phyloP scores from a whole-genome alignment of 768 basidiomycete genomes.

The Podaxis rugospora region DNA sequence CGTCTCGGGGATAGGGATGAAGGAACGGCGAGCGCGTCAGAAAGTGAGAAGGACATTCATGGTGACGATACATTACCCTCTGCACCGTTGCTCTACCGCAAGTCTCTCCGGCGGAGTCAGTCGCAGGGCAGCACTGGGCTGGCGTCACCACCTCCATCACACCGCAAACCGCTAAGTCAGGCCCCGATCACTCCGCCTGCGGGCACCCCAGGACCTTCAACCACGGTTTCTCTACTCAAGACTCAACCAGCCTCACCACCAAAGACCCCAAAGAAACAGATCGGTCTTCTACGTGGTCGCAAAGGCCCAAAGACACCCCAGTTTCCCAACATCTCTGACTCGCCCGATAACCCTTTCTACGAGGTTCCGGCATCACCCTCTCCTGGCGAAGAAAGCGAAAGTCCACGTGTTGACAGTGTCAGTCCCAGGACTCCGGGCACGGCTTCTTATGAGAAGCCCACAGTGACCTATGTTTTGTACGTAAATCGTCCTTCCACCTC shows the following conservation, averaged over 20 bases:
- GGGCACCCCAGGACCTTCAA: slow-evolving; percentile 7
- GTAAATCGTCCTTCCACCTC: slow-evolving; percentile 38
- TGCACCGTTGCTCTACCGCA: slow-evolving; percentile 34
- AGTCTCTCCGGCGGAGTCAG: slow-evolving; percentile 16
- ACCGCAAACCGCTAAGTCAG: slow-evolving; percentile 30
- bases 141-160: slow-evolving; percentile 65
- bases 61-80: slow-evolving; percentile 7
- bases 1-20: slow-evolving; percentile 14
- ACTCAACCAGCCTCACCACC: slow-evolving; percentile 30
- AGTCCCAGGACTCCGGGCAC: slow-evolving; percentile 29
- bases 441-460: slow-evolving; percentile 53
- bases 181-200: slow-evolving; percentile 2
- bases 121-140: slow-evolving; percentile 29
- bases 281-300: slow-evolving; percentile 16
- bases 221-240: slow-evolving; percentile 8
- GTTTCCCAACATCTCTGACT: slow-evolving; percentile 38
- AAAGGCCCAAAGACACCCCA: slow-evolving; percentile 4
- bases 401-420: slow-evolving; percentile 26
- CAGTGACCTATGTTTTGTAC: slow-evolving; percentile 71
- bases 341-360: slow-evolving; percentile 72
- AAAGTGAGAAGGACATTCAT: slow-evolving; percentile 10
- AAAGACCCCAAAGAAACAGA: slow-evolving; percentile 31
- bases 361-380: slow-evolving; percentile 22
- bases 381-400: slow-evolving; percentile 29
- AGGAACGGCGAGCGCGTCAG: slow-evolving; percentile 10